Percentiles rank a stretch among this genome's conserved stretches.
Conservation (phyloP, 352 stramenopile genomes). For the Pythium rishiriense region DNA sequence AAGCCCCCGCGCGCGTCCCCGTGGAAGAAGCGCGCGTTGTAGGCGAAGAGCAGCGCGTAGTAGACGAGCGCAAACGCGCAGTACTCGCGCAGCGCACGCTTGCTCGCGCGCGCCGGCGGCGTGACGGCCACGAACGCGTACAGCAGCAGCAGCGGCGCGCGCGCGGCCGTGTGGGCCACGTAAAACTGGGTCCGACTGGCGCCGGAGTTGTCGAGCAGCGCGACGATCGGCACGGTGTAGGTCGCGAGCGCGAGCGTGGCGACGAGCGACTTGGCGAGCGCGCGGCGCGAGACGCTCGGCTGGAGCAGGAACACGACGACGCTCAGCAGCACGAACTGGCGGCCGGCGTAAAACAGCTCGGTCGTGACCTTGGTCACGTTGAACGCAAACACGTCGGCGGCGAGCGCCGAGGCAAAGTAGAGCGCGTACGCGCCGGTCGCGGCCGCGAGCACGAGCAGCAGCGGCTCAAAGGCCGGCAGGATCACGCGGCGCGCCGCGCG, state of each 20-base stretch:
- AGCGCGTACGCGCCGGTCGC: conserved; percentile 13
- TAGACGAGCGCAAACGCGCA: conserved; percentile 42
- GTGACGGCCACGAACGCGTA: conserved; percentile 48
- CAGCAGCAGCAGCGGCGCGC: conserved; percentile 39
- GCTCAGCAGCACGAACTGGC: conserved; percentile 67
- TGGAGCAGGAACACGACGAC: conserved; percentile 67
- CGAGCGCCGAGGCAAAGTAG: conserved; percentile 32
- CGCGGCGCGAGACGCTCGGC: conserved; percentile 49
- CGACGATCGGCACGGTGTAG: conserved; percentile 64
- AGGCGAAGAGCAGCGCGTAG: conserved; percentile 26
- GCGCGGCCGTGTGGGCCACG: conserved; percentile 30
- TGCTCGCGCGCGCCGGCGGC: conserved; percentile 45
- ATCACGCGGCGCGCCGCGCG: conserved; percentile 58
- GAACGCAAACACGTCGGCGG: conserved; percentile 34
- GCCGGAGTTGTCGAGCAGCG: conserved; percentile 24
- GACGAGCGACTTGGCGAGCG: conserved; percentile 42
- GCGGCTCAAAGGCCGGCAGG: conserved; percentile 68
- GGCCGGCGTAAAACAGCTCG: conserved; percentile 57
- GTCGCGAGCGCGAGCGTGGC: conserved; percentile 46
- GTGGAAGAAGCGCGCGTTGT: conserved; percentile 51
- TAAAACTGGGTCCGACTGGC: conserved; percentile 32
- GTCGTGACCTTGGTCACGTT: conserved; percentile 25
- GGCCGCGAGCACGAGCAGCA: conserved; percentile 34
- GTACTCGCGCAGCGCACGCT: conserved; percentile 56
- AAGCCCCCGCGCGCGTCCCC: conserved; percentile 49